Percentiles rank a stretch among this genome's conserved stretches.
phyloP scores from a whole-genome alignment of 257 asterid genomes.

The Phtheirospermum japonicum region DNA sequence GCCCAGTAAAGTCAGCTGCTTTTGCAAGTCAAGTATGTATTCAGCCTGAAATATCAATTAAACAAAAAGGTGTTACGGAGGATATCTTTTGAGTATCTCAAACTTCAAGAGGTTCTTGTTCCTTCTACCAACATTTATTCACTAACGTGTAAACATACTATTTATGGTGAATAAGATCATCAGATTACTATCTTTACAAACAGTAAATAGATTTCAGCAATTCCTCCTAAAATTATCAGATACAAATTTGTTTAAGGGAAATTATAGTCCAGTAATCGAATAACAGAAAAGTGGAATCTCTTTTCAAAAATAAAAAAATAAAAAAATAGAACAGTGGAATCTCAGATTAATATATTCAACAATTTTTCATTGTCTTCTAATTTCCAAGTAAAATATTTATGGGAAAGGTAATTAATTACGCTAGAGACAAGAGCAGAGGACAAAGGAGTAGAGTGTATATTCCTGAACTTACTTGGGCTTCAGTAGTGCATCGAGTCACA shows the following conservation, averaged over 20 bases:
- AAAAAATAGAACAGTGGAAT: neutral
- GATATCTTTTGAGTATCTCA: too few relatives aligned
- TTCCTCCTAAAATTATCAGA: conserved; percentile 11
- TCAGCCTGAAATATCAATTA: conserved; percentile 65
- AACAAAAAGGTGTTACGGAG: neutral
- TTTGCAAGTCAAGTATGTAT: conserved; percentile 85
- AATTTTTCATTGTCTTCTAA: conserved; percentile 16
- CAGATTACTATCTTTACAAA: neutral
- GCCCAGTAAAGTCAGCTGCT: conserved; percentile 80
- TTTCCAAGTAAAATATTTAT: conserved; percentile 7
- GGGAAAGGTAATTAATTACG: conserved; percentile 3
- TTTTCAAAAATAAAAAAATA: too few relatives aligned
- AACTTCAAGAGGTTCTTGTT: too few relatives aligned
- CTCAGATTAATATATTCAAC: conserved; percentile 6
- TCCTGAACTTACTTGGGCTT: conserved; percentile 68
- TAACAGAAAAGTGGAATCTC: neutral
- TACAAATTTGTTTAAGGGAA: too few relatives aligned
- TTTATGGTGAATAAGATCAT: conserved; percentile 1
- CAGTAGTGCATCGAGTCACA: conserved; percentile 80
- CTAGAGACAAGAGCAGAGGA: conserved; percentile 20
- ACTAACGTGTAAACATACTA: too few relatives aligned
- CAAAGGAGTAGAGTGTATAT: conserved; percentile 6
- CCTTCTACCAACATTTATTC: too few relatives aligned
- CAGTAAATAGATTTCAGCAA: conserved; percentile 3
- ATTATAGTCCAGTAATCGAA: neutral